Base-by-base conservation (phyloP, 345 rosid species). In the Reutealis trisperma region DNA sequence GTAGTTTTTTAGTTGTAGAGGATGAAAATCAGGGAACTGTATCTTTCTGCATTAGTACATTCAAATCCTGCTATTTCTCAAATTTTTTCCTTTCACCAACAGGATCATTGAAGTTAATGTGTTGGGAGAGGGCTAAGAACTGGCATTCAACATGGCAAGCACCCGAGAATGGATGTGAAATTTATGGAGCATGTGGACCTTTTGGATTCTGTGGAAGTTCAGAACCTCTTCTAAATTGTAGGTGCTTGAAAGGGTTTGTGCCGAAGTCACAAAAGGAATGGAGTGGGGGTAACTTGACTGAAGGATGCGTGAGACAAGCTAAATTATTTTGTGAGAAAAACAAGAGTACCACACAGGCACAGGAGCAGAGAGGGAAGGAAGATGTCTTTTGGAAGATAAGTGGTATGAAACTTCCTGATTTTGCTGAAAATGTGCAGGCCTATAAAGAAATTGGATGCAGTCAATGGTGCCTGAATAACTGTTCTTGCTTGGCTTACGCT, bases 151-250 rank as follows among this genome's bases (percentile, higher is more conserved):
- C 0, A 11, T 59, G 63, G 63, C 2, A n/a, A 4, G 63, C 25
- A 59, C 63, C 63, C 30, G n/a, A 7, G 1, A 59, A 11, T 59
- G 12, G 1, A 0, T 88, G 93, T 69, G 90, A 84, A 70, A 4
- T 82, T 21, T 91, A 87, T 71, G 85, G 80, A 8, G 73, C 12
- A 67, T 88, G 96, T 67, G 93, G 92, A 41, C 63, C 52, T 41
- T 87, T 69, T 64, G 92, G 86, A 0, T 75, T 11, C 11, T 89
- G 93, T 44, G 15, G 71, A 13, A 0, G 66, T 0, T 8, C 25
- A 21, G 66, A 45, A 7, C 45, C 74, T 18, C 34, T 4, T 25
- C 80, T 84, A 3, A 83, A 78, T 51, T 91, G 95, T 70, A 82
- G 78, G 44, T 91, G 92, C 44, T 42, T 87, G 42, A 78, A 27